Evolutionary conservation across 129 eudicot species (phyloP).

Genomic region (Apium graveolens): DNA sequence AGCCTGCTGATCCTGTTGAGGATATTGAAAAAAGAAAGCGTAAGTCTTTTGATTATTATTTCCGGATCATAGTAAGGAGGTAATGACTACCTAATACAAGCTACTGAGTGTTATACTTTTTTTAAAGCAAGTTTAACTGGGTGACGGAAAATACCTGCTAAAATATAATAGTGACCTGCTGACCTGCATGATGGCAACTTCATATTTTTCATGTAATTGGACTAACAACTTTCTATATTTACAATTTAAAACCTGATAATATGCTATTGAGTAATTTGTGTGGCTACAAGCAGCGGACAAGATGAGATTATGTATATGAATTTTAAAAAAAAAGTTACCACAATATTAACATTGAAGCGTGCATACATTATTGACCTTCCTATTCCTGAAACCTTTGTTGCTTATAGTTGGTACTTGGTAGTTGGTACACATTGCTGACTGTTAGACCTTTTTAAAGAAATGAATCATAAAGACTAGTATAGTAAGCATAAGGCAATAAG

Average conservation of each 20-base stretch:
- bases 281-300: background rate
- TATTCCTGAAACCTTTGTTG: background rate
- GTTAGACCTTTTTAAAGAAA: background rate
- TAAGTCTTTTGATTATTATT: constrained; percentile 18
- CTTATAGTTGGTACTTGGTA: background rate
- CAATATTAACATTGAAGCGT: background rate
- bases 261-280: background rate
- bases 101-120: background rate
- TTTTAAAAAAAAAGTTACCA: background rate
- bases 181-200: background rate
- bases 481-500: background rate
- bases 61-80: background rate
- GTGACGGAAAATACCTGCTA: background rate
- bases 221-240: background rate
- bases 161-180: background rate
- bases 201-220: background rate
- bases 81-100: background rate
- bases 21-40: constrained; percentile 85
- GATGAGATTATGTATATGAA: background rate
- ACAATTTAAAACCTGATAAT: background rate
- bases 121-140: background rate
- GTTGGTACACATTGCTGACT: background rate
- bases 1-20: constrained; percentile 45
- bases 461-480: background rate
- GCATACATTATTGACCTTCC: background rate